phyloP scores from a whole-genome alignment of 805 yeast species.

The Jamesozyma piceae region DNA sequence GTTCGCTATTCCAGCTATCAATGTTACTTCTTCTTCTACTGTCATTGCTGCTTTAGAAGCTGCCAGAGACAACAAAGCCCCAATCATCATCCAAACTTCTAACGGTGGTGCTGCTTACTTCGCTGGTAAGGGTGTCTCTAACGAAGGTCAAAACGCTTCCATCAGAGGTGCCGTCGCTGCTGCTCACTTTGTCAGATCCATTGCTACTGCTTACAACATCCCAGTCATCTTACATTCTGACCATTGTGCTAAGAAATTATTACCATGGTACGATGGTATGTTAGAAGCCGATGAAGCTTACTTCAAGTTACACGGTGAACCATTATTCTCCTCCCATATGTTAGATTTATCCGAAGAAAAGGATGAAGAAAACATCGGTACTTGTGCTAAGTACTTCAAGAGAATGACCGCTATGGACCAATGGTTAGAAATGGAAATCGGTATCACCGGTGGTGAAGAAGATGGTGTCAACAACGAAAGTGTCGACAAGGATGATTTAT shows the following conservation, averaged over 20 bases:
- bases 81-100: slow-evolving; percentile 93
- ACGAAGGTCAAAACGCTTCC: slow-evolving; percentile 88
- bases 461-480: slow-evolving; percentile 99
- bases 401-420: slow-evolving; percentile 91
- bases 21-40: slow-evolving; percentile 95
- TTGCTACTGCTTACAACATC: slow-evolving; percentile 93
- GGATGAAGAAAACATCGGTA: slow-evolving; percentile 90
- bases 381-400: slow-evolving; percentile 89
- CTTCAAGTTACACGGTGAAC: slow-evolving; percentile 80
- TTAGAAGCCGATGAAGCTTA: slow-evolving; percentile 91
- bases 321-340: slow-evolving; percentile 98
- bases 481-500: slow-evolving; percentile 76
- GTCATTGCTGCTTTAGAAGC: slow-evolving; percentile 96
- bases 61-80: slow-evolving; percentile 88
- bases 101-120: slow-evolving; percentile 99
- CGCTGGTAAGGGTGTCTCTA: slow-evolving; percentile 97
- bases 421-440: slow-evolving; percentile 99
- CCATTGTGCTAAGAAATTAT: slow-evolving; percentile 96
- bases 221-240: slow-evolving; percentile 97
- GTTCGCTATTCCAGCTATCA: slow-evolving; percentile 97
- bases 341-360: slow-evolving; percentile 93
- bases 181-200: slow-evolving; percentile 92
- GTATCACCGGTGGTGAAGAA: slow-evolving; percentile 99
- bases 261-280: slow-evolving; percentile 99
- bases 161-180: slow-evolving; percentile 94